phyloP scores from a whole-genome alignment of 2,329 filamentous ascomycete species.

The Neodidymelliopsis sp. region DNA sequence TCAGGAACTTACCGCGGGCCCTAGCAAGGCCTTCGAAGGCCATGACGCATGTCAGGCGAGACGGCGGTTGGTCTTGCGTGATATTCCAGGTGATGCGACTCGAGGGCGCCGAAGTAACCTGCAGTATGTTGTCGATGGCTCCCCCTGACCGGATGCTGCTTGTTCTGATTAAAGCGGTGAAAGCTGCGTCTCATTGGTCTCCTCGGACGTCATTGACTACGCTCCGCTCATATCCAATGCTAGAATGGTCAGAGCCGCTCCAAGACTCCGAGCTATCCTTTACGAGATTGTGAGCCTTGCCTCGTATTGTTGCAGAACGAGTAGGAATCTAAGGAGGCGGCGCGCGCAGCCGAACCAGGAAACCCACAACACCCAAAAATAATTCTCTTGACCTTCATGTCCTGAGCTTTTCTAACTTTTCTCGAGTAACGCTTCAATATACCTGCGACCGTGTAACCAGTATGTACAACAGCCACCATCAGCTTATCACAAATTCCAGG shows the following conservation, averaged over 20 bases:
- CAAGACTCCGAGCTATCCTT: constrained; percentile 15
- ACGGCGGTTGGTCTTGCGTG: constrained; percentile 24
- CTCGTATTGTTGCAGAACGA: constrained; percentile 6
- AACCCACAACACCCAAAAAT: not conserved
- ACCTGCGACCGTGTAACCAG: constrained; percentile 13
- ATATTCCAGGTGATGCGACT: constrained; percentile 31
- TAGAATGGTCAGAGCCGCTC: constrained; percentile 17
- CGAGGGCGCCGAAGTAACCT: constrained; percentile 27
- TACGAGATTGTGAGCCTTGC: constrained; percentile 1
- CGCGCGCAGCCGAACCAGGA: constrained; percentile 4
- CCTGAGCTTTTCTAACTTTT: not conserved
- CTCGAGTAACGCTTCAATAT: constrained; percentile 6
- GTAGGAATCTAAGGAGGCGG: not conserved
- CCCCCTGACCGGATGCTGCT: constrained; percentile 28
- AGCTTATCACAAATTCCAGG: constrained; percentile 37
- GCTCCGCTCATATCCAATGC: constrained; percentile 17
- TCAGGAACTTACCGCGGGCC: constrained; percentile 25
- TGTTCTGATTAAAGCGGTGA: constrained; percentile 39
- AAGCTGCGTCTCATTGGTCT: constrained; percentile 35
- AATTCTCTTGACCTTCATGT: not conserved
- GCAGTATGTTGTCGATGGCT: constrained; percentile 29
- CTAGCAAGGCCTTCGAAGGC: constrained; percentile 22
- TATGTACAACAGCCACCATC: constrained; percentile 18
- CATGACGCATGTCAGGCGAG: constrained; percentile 33
- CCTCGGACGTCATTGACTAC: constrained; percentile 14